Conservation (phyloP, 495 filamentous ascomycete species). For the Podospora comata region DNA sequence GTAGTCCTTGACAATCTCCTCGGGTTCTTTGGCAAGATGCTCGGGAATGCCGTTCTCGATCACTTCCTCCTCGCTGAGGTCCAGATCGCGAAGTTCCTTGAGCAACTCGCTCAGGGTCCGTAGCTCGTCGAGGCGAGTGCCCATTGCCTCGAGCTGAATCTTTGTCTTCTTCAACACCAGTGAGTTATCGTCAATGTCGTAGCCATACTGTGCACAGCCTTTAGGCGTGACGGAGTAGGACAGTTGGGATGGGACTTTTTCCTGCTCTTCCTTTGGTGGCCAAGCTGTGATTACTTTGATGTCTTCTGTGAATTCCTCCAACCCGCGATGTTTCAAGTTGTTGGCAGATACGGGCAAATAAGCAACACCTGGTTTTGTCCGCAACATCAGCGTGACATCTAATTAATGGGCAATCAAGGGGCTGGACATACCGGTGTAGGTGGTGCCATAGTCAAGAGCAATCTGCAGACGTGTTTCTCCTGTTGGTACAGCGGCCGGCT, state of each 20-base stretch:
- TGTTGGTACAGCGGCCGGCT: neutral
- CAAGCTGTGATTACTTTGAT: constrained; percentile 29
- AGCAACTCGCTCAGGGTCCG: constrained; percentile 21
- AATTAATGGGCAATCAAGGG: no score
- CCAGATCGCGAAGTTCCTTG: constrained; percentile 18
- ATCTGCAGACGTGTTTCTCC: constrained; percentile 28
- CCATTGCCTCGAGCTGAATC: constrained; percentile 28
- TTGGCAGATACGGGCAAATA: constrained; percentile 16
- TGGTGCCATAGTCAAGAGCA: constrained; percentile 40
- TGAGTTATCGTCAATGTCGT: constrained; percentile 34
- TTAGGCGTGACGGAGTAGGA: constrained; percentile 31
- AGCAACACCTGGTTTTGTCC: constrained; percentile 16
- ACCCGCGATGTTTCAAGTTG: constrained; percentile 15
- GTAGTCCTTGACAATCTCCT: constrained; percentile 36
- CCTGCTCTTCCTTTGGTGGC: constrained; percentile 17
- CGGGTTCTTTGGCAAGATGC: constrained; percentile 32
- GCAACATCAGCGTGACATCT: neutral
- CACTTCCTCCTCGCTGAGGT: constrained; percentile 18
- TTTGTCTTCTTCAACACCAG: constrained; percentile 35
- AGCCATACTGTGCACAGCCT: constrained; percentile 32
- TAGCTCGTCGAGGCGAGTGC: constrained; percentile 20
- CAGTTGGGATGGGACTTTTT: constrained; percentile 33
- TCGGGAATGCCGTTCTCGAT: constrained; percentile 28
- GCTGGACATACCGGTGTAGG: constrained; percentile 20
- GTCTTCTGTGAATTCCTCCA: constrained; percentile 21